Conservation (phyloP, 495 filamentous ascomycete genomes). For the Penicillium canariense region DNA sequence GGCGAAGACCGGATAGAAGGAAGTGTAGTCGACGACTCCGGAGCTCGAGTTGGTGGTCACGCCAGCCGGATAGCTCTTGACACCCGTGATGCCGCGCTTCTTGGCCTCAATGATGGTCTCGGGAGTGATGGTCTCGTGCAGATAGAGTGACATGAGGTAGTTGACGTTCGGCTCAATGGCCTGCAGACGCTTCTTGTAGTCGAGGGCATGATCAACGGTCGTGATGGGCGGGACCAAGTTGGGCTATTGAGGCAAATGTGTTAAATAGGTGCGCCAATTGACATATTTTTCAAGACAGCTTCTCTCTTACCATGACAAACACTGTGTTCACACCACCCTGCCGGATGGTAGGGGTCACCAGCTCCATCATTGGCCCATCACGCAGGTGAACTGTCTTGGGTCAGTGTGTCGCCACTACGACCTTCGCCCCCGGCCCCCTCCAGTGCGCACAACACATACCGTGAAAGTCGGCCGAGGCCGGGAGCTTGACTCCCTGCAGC, state of each 20-base stretch:
- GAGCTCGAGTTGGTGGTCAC: slow-evolving; percentile 80
- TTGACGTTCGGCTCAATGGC: slow-evolving; percentile 68
- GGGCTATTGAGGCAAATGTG: slow-evolving; percentile 38
- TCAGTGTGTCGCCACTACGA: slow-evolving; percentile 3
- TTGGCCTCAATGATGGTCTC: slow-evolving; percentile 74
- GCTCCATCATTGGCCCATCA: slow-evolving; percentile 75
- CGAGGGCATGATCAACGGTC: slow-evolving; percentile 68
- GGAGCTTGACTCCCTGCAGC: slow-evolving; percentile 53
- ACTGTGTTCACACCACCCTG: slow-evolving; percentile 74
- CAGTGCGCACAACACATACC: slow-evolving; percentile 40
- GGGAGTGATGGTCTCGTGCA: slow-evolving; percentile 74
- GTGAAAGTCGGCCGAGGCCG: slow-evolving; percentile 70
- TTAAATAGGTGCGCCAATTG: slow-evolving; percentile 11
- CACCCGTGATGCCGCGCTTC: slow-evolving; percentile 45
- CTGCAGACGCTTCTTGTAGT: slow-evolving; percentile 67
- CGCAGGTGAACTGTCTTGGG: slow-evolving; percentile 59
- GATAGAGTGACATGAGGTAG: slow-evolving; percentile 88
- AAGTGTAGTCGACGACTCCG: slow-evolving; percentile 71
- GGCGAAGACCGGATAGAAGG: slow-evolving; percentile 74
- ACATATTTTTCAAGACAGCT: slow-evolving; percentile 12
- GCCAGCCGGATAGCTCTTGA: slow-evolving; percentile 64
- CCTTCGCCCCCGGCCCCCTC: not conserved
- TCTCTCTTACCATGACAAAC: slow-evolving; percentile 68
- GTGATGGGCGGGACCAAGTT: slow-evolving; percentile 75
- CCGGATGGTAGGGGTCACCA: slow-evolving; percentile 74